Base-by-base conservation (phyloP, 768 basidiomycete genomes). In the Pholiota conissans region DNA sequence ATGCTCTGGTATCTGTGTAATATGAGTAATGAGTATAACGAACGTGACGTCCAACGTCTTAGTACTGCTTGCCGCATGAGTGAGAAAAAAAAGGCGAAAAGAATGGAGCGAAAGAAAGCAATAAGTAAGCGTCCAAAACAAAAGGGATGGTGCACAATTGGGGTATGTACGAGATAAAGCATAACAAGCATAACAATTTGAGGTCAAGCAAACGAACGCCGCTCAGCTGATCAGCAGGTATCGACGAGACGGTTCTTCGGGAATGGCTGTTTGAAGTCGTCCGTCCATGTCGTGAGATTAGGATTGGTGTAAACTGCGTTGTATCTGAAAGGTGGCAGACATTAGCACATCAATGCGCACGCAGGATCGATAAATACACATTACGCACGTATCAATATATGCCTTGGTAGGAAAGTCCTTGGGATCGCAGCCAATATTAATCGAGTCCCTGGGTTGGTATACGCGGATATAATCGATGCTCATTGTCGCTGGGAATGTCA, bases 341-440 rank as follows among this genome's bases (percentile, higher is more conserved):
- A 32, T 13, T 6, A 6, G 30, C 37, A 24, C 20, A 3, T 49
- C 27, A 18, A 34, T n/a, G n/a, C n/a, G 26, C 24, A 54, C 26
- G 42, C n/a, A 32, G 26, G 40, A 39, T 50, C 54, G 20, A 30
- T 24, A 16, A 45, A 22, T 18, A 22, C 11, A 56, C 60, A 39
- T n/a, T n/a, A n/a, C n/a, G n/a, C n/a, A 70, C 79, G 65, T 65
- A 46, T 85, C 73, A 69, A 94, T 95, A 70, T 95, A 95, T 18
- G 77, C 73, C 42, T 77, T 72, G 0, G 94, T 95, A 1, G 94
- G 93, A 65, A 78, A 86, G 48, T 82, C 78, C 37, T 69, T 62
- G 13, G 93, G 93, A 65, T 90, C 86, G 67, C 93, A 95, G 6
- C 93, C 92, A 40, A 91, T 78, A 67, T 92, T 93, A 52, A 81